phyloP scores from a whole-genome alignment of 352 stramenopile species.

The Phytophthora brassicae region DNA sequence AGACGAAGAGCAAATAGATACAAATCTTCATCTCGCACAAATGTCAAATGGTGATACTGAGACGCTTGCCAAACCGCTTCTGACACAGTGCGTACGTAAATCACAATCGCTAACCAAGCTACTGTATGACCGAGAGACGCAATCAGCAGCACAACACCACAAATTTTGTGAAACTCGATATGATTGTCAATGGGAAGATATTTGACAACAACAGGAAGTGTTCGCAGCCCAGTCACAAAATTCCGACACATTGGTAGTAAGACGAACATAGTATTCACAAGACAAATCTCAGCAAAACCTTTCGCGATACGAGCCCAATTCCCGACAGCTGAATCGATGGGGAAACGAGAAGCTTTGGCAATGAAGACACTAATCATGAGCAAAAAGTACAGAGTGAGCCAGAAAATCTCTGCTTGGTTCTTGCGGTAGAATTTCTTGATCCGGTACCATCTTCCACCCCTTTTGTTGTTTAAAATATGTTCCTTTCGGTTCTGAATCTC shows the following conservation, averaged over 20 bases:
- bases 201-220: slow-evolving; percentile 43
- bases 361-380: neutral
- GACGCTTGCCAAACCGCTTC: slow-evolving; percentile 46
- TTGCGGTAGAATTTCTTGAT: neutral
- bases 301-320: slow-evolving; percentile 63
- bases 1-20: slow-evolving; percentile 44
- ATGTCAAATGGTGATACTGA: slow-evolving; percentile 44
- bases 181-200: slow-evolving; percentile 64
- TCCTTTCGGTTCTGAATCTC: slow-evolving; percentile 14
- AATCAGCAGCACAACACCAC: slow-evolving; percentile 68
- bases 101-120: slow-evolving; percentile 58
- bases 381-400: neutral
- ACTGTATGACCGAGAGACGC: slow-evolving; percentile 54
- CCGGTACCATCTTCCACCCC: slow-evolving; percentile 1
- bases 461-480: slow-evolving; percentile 13
- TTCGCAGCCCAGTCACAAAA: slow-evolving; percentile 58
- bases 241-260: slow-evolving; percentile 76
- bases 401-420: neutral
- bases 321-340: slow-evolving; percentile 50
- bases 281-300: slow-evolving; percentile 66
- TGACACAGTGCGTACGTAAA: slow-evolving; percentile 45
- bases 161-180: slow-evolving; percentile 78
- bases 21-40: slow-evolving; percentile 54
- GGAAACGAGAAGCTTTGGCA: slow-evolving; percentile 27
- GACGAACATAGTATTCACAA: slow-evolving; percentile 77